These are phyloP conservation scores for Fusarium xylarioides DNA, from an alignment of 2,329 filamentous ascomycete species.

Conservation along the genomic window DNA sequence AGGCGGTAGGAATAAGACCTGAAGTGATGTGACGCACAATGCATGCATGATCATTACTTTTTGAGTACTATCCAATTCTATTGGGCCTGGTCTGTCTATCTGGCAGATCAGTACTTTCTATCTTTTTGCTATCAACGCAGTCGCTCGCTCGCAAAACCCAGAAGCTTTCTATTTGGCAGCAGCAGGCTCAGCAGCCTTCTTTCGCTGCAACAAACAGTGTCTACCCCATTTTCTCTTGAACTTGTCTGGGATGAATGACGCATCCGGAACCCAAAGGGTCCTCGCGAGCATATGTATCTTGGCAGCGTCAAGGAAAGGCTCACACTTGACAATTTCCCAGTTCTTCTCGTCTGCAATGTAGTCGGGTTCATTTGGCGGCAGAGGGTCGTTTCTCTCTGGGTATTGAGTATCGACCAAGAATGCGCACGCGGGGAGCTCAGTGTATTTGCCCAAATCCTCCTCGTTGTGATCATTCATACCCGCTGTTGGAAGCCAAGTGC, in stretches of 20 bases:
- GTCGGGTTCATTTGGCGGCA: conserved; percentile 78
- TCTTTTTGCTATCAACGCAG: not conserved
- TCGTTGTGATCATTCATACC: conserved; percentile 94
- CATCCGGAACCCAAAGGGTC: conserved; percentile 82
- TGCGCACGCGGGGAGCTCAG: conserved; percentile 76
- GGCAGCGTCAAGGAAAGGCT: conserved; percentile 81
- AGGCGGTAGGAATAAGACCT: conserved; percentile 4
- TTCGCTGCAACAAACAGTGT: conserved; percentile 82
- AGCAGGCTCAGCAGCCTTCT: conserved; percentile 29
- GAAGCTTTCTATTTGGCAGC: not conserved
- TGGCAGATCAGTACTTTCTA: conserved; percentile 4
- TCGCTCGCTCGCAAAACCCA: not conserved
- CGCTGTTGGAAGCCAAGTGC: conserved; percentile 81
- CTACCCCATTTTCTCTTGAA: conserved; percentile 83
- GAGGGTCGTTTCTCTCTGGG: conserved; percentile 58
- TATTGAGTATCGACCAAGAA: conserved; percentile 92
- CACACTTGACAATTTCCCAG: conserved; percentile 82
- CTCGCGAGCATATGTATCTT: conserved; percentile 78
- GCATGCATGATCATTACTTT: not conserved
- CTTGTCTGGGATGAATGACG: conserved; percentile 72
- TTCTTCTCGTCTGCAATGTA: conserved; percentile 76
- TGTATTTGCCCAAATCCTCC: conserved; percentile 89
- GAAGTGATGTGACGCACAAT: not conserved
- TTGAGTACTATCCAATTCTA: conserved; percentile 1
- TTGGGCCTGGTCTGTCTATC: not conserved